Evolutionary conservation across 352 stramenopile species (phyloP).

Genomic region (Globisporangium cylindrosporum): DNA sequence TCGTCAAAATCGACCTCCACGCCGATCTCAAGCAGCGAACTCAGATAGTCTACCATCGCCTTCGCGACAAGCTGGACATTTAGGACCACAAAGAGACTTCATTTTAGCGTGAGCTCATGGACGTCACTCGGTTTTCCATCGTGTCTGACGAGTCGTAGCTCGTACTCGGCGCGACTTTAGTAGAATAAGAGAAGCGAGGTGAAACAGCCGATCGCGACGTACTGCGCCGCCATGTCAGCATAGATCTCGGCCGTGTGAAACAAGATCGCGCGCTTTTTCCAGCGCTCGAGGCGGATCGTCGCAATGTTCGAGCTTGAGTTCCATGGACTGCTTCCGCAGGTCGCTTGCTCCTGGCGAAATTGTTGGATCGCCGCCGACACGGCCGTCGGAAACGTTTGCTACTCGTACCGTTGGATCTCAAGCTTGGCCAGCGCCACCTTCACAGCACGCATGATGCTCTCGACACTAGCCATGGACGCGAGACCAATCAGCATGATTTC

Average conservation of each 20-base stretch:
- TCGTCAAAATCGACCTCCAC: constrained; percentile 25
- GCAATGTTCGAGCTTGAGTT: not conserved
- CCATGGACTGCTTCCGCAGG: not conserved
- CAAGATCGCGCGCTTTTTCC: constrained; percentile 16
- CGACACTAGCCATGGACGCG: constrained; percentile 20
- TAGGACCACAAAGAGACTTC: constrained; percentile 13
- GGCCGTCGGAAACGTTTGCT: not conserved
- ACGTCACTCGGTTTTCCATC: not conserved
- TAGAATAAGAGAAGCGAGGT: constrained; percentile 12
- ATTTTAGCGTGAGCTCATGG: not conserved
- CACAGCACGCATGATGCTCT: constrained; percentile 21
- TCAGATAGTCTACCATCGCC: constrained; percentile 27
- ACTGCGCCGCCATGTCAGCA: constrained; percentile 23
- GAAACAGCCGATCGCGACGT: constrained; percentile 12
- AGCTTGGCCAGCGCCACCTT: constrained; percentile 19
- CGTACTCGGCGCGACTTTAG: constrained; percentile 10
- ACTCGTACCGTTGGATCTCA: constrained; percentile 1
- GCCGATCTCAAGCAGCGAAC: constrained; percentile 28
- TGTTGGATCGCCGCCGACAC: constrained; percentile 2
- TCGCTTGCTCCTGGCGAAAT: not conserved
- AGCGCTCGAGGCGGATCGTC: constrained; percentile 8
- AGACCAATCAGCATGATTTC: constrained; percentile 18
- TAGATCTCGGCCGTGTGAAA: constrained; percentile 29
- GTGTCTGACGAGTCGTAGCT: not conserved
- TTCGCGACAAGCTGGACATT: constrained; percentile 23